A percentile compares a stretch with the other conserved stretches of the same genome.
Conservation (phyloP, 2,329 filamentous ascomycete species). For the Fusarium sp. region DNA sequence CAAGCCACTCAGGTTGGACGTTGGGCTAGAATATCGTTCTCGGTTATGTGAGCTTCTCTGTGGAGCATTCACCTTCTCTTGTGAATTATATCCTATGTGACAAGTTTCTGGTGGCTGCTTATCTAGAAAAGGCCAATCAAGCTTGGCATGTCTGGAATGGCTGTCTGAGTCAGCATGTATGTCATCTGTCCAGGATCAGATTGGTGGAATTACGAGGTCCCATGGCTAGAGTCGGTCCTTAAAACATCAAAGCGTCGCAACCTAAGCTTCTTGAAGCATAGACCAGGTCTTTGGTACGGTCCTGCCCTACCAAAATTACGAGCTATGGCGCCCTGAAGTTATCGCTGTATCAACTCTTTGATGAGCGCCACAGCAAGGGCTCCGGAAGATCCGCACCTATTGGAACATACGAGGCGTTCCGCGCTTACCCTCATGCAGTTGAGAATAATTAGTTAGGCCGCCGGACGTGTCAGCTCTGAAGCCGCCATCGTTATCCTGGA, state of each 20-base stretch:
- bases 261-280: background rate
- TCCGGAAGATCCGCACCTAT: background rate
- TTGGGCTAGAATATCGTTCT: background rate
- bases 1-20: background rate
- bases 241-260: slow-evolving; percentile 26
- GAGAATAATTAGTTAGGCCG: background rate
- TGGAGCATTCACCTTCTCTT: slow-evolving; percentile 7
- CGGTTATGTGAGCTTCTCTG: background rate
- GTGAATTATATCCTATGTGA: slow-evolving; percentile 10
- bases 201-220: slow-evolving; percentile 15
- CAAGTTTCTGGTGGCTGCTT: slow-evolving; percentile 6
- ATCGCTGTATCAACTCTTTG: background rate
- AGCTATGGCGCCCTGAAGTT: background rate
- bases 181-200: background rate
- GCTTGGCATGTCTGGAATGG: background rate
- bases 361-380: slow-evolving; percentile 1
- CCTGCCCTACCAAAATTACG: background rate
- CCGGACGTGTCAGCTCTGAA: slow-evolving; percentile 10
- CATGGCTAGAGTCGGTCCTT: background rate
- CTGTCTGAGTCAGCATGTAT: slow-evolving; percentile 15
- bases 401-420: background rate
- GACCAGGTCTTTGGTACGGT: background rate
- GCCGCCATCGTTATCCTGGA: background rate
- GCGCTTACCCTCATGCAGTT: slow-evolving; percentile 2
- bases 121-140: slow-evolving; percentile 12